Conservation (phyloP, 2,329 filamentous ascomycete genomes). For the Penicillium hesseltinei region DNA sequence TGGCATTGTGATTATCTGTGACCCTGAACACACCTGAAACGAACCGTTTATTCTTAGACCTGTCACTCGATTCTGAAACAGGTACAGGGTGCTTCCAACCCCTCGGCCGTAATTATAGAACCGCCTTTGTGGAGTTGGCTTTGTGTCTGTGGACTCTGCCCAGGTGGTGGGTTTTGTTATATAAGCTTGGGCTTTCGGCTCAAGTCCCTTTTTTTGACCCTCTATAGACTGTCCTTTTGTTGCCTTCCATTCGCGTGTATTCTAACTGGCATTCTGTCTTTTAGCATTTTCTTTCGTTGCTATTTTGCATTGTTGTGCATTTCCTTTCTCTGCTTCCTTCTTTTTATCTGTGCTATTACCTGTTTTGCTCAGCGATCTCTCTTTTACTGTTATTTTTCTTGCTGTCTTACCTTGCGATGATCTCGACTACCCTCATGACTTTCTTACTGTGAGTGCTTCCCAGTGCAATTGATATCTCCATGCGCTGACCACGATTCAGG, state of each 20-base stretch:
- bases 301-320: slow-evolving; percentile 8
- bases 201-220: neutral
- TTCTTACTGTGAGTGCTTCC: slow-evolving; percentile 33
- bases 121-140: slow-evolving; percentile 13
- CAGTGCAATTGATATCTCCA: neutral
- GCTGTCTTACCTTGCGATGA: slow-evolving; percentile 23
- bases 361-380: slow-evolving; percentile 2
- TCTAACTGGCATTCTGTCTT: slow-evolving; percentile 2
- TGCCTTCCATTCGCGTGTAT: slow-evolving; percentile 7
- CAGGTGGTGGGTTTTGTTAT: neutral
- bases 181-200: neutral
- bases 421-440: slow-evolving; percentile 38
- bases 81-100: slow-evolving; percentile 10
- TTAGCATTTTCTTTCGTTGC: slow-evolving; percentile 7
- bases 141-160: slow-evolving; percentile 1
- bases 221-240: slow-evolving; percentile 8
- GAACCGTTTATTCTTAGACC: slow-evolving; percentile 21
- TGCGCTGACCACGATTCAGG: slow-evolving; percentile 27
- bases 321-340: neutral
- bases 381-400: slow-evolving; percentile 8
- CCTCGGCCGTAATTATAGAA: slow-evolving; percentile 23
- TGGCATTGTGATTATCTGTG: slow-evolving; percentile 11
- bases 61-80: slow-evolving; percentile 26
- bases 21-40: slow-evolving; percentile 20
- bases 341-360: neutral